Evolutionary conservation across 202 grass and related monocot species (phyloP).

Genomic region (Schoenoplectus triqueter): DNA sequence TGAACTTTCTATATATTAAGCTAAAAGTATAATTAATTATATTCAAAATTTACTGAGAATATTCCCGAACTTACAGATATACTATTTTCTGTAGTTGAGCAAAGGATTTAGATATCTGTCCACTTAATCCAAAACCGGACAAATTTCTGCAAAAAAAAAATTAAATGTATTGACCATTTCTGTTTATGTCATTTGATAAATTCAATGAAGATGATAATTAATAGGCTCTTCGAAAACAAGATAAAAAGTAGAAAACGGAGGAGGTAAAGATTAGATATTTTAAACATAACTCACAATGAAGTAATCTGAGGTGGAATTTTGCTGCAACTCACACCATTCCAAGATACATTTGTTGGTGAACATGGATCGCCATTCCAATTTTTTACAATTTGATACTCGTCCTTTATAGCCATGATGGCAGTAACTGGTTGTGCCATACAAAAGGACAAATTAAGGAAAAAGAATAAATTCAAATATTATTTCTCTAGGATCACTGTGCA

Average conservation of each 20-base stretch:
- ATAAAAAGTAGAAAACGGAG: no score
- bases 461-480: neutral
- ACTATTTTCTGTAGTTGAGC: neutral
- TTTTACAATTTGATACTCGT: slow-evolving; percentile 22
- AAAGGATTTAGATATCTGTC: slow-evolving; percentile 39
- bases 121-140: slow-evolving; percentile 36
- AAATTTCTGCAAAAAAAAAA: slow-evolving; percentile 38
- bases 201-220: neutral
- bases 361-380: slow-evolving; percentile 53
- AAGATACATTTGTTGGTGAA: slow-evolving; percentile 22
- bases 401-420: slow-evolving; percentile 22
- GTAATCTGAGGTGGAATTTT: slow-evolving; percentile 20
- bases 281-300: slow-evolving; percentile 35
- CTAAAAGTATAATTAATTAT: neutral
- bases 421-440: slow-evolving; percentile 28
- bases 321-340: slow-evolving; percentile 41
- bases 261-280: no score
- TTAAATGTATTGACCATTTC: no score
- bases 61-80: slow-evolving; percentile 37
- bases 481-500: neutral
- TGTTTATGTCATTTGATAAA: neutral
- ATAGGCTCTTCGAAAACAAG: no score
- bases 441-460: neutral
- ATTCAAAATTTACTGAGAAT: neutral
- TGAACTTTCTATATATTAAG: no score